Percentiles rank a stretch among this genome's conserved stretches.
phyloP scores from a whole-genome alignment of 495 filamentous ascomycete genomes.

The Talaromyces proteolyticus region DNA sequence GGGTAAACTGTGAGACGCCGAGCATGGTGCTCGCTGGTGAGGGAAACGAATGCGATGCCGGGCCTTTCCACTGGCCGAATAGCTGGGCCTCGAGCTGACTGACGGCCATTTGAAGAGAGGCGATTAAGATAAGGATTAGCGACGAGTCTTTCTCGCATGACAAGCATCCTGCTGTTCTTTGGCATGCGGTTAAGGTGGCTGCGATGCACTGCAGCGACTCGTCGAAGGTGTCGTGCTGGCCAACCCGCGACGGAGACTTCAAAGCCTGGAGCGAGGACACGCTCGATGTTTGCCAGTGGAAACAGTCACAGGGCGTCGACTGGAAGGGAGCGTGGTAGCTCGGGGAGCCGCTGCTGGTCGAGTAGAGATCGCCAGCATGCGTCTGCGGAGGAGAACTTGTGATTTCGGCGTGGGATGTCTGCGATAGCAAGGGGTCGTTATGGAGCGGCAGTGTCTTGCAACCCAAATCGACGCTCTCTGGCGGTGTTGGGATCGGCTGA shows the following conservation, averaged over 20 bases:
- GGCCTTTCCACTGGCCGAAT: neutral
- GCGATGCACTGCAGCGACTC: neutral
- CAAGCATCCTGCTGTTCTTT: neutral
- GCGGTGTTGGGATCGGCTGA: neutral
- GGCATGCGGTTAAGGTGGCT: neutral
- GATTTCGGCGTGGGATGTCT: neutral
- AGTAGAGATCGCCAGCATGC: neutral
- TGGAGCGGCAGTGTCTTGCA: neutral
- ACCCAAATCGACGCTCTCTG: conserved; percentile 3
- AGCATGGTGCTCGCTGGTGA: neutral
- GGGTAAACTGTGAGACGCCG: neutral
- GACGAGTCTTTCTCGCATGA: conserved; percentile 4
- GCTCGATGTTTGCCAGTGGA: conserved; percentile 3
- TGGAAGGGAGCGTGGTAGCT: neutral
- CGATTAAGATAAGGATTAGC: neutral
- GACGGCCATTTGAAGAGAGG: conserved; percentile 2
- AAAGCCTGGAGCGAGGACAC: conserved; percentile 1
- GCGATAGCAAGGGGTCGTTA: neutral
- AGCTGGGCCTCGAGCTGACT: neutral
- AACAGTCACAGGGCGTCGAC: neutral
- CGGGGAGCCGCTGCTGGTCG: neutral
- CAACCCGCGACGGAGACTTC: neutral
- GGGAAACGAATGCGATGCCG: neutral
- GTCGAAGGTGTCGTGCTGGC: neutral
- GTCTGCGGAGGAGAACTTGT: too few species aligned